Evolutionary conservation across 2,329 filamentous ascomycete species (phyloP).

Genomic region (Diaporthe velutina): DNA sequence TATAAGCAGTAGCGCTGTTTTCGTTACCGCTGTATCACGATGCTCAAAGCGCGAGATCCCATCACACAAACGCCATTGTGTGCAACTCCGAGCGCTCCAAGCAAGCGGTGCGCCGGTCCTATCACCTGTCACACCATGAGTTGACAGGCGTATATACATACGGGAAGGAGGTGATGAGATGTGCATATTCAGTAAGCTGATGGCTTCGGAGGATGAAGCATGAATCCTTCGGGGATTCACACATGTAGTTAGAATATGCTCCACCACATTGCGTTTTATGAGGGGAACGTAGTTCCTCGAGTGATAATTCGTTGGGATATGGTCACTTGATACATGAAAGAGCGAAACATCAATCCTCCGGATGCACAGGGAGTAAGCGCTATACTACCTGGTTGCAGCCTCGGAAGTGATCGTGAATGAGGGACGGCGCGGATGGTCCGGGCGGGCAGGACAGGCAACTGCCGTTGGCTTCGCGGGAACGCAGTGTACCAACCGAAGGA

Average conservation of each 20-base stretch:
- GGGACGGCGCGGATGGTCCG: too few species aligned
- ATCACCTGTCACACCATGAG: not conserved
- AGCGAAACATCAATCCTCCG: not conserved
- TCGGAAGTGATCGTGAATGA: not conserved
- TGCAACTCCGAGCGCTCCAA: not conserved
- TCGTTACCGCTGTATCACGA: not conserved
- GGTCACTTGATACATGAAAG: not conserved
- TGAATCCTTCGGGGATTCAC: not conserved
- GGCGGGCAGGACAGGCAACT: not conserved
- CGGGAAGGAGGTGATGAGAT: not conserved
- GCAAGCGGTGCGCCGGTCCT: not conserved
- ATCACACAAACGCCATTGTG: not conserved
- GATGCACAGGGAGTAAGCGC: not conserved
- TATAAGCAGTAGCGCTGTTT: not conserved
- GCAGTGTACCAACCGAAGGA: not conserved
- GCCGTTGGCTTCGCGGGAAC: not conserved
- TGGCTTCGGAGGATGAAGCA: not conserved
- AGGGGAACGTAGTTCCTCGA: not conserved
- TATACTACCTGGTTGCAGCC: not conserved
- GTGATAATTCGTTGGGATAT: not conserved
- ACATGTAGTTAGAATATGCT: not conserved
- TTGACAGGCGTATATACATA: too few species aligned
- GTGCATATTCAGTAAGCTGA: constrained; percentile 6
- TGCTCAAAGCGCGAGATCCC: not conserved
- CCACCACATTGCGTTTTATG: not conserved